These are phyloP conservation scores for Ophiostoma ips DNA, from an alignment of 2,329 filamentous ascomycete species.

Conservation along the genomic window DNA sequence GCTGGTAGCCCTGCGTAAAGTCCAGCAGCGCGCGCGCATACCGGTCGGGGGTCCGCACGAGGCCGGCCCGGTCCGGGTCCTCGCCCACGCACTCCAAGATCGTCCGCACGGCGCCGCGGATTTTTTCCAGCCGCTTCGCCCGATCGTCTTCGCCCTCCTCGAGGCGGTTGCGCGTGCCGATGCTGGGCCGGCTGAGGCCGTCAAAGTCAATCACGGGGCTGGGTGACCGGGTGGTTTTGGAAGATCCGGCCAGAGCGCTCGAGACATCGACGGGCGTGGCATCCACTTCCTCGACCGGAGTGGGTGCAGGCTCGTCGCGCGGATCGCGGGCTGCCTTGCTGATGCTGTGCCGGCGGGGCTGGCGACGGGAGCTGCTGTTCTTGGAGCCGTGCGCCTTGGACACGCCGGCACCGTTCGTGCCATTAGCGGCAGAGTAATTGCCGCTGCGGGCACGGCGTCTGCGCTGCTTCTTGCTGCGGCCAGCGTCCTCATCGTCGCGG, in stretches of 20 bases:
- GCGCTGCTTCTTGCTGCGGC: background rate
- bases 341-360: constrained; percentile 25
- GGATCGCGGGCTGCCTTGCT: constrained; percentile 49
- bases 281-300: background rate
- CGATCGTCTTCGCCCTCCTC: constrained; percentile 41
- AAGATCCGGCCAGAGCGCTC: background rate
- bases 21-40: constrained; percentile 94
- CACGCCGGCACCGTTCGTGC: background rate
- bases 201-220: constrained; percentile 9
- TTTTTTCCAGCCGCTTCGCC: constrained; percentile 38
- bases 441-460: background rate
- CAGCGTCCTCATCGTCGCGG: background rate
- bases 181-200: constrained; percentile 18
- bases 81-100: constrained; percentile 57
- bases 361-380: background rate
- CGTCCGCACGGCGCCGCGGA: constrained; percentile 49
- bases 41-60: constrained; percentile 59
- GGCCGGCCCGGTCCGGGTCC: constrained; percentile 50
- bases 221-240: background rate
- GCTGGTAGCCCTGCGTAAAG: constrained; percentile 93
- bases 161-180: constrained; percentile 48
- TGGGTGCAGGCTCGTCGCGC: constrained; percentile 32
- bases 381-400: background rate
- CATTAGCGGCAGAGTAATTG: background rate
- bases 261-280: background rate